Evolutionary conservation across 805 yeast species (phyloP), one percentile per base, ranked within the genome.

Genomic region (Candida nitratophila): DNA sequence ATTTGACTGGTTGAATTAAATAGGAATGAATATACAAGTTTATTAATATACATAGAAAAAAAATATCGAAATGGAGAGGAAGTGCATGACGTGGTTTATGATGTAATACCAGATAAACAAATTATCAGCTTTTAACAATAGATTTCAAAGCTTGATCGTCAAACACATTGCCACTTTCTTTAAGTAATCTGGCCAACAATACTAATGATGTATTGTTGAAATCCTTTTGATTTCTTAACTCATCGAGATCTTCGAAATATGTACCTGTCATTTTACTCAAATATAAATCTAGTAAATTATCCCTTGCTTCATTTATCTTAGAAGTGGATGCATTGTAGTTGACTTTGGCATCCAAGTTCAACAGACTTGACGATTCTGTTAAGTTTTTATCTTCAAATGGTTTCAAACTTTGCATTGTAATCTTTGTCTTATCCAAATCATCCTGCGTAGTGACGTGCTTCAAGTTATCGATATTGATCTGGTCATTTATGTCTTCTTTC

Each of bases 171-270:
- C 75, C 68, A 14, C 83, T 81, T 34, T 76, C 74, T 54, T 79
- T 81, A 43, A 80, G 65, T 8, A 78, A 67, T 50, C 75, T 74
- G 3, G 83, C 85, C 51, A 80, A 60, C 42, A 76, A 52, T 12
- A 73, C 73, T 45, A 83, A 66, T 24, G 86, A 79, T 51, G 73
- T 75, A 27, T 68, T 71, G 11, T 71, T 71, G 53, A 83, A 83
- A 57, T 83, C 88, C 10, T 81, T 82, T 31, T 80, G 77, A 44
- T 70, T 68, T 56, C 89, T 75, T 48, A 81, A 63, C 43, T 68
- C 67, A 52, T 78, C 81, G 33, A 81, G 66, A 47, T 81, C 86
- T 44, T 78, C 79, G 39, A 81, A 78, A 52, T 80, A 83, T 33
- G 69, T 72, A 16, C 65, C 62, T 39, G 85, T 75, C 76, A 83